Evolutionary conservation across 2,329 filamentous ascomycete species (phyloP).

Genomic region (Aureobasidium leucospermi): DNA sequence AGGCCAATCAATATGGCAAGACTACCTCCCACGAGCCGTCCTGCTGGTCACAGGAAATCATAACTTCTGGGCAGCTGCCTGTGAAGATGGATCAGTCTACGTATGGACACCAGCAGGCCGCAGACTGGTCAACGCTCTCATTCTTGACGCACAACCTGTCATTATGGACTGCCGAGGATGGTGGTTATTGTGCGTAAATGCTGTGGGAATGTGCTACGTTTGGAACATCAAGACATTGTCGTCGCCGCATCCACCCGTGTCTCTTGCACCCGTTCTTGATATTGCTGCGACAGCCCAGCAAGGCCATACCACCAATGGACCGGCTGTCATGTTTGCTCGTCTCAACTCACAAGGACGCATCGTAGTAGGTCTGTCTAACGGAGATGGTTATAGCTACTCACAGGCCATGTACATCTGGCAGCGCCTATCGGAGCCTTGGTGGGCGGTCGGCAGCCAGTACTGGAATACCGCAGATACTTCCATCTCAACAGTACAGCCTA

Average conservation of each 20-base stretch:
- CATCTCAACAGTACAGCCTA: constrained; percentile 67
- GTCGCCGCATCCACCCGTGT: constrained; percentile 82
- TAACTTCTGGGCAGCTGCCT: constrained; percentile 85
- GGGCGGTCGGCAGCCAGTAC: constrained; percentile 95
- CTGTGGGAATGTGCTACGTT: constrained; percentile 81
- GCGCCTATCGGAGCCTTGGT: constrained; percentile 93
- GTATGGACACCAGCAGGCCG: constrained; percentile 89
- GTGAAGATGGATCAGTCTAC: constrained; percentile 85
- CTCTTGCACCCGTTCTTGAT: constrained; percentile 80
- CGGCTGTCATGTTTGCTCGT: constrained; percentile 82
- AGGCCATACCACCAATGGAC: constrained; percentile 68
- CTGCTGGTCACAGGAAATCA: constrained; percentile 87
- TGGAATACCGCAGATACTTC: constrained; percentile 97
- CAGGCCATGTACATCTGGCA: constrained; percentile 86
- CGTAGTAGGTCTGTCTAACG: constrained; percentile 85
- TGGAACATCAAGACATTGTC: constrained; percentile 84
- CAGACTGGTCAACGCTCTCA: constrained; percentile 72
- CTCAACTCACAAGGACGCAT: constrained; percentile 82
- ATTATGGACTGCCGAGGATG: constrained; percentile 84
- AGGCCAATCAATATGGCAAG: constrained; percentile 81
- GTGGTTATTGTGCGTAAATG: constrained; percentile 84
- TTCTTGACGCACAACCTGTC: constrained; percentile 87
- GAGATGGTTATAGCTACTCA: constrained; percentile 88
- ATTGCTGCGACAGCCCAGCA: constrained; percentile 73
- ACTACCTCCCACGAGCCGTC: constrained; percentile 79